Conservation (phyloP, 2,329 filamentous ascomycete genomes). For the Paecilomyces variotii region DNA sequence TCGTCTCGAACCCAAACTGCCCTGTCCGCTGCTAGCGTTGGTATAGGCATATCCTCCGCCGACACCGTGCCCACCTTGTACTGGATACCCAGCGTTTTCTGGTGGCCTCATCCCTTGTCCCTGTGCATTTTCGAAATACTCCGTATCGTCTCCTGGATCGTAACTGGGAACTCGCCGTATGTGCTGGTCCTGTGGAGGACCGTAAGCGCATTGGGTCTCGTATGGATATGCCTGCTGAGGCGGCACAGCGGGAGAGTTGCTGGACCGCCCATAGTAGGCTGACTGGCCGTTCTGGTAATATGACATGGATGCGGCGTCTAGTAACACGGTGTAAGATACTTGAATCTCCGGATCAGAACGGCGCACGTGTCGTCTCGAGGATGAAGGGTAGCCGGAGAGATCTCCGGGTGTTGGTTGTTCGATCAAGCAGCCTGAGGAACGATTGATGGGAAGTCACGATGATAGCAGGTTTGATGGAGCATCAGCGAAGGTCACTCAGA, state of each 20-base stretch:
- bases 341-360: background rate
- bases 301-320: slow-evolving; percentile 37
- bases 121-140: slow-evolving; percentile 37
- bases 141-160: slow-evolving; percentile 65
- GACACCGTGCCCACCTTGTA: slow-evolving; percentile 29
- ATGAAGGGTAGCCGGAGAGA: background rate
- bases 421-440: background rate
- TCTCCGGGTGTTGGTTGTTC: background rate
- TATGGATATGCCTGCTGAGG: slow-evolving; percentile 17
- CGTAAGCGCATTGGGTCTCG: slow-evolving; percentile 31
- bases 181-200: slow-evolving; percentile 32
- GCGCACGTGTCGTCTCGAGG: background rate
- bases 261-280: slow-evolving; percentile 36
- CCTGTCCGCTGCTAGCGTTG: slow-evolving; percentile 16
- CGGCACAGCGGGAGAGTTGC: slow-evolving; percentile 17
- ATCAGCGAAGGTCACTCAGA: background rate
- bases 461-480: background rate
- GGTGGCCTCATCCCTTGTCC: slow-evolving; percentile 22
- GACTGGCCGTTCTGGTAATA: slow-evolving; percentile 48
- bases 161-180: slow-evolving; percentile 60
- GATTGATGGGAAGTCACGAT: background rate
- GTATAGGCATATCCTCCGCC: slow-evolving; percentile 26
- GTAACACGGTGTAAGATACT: background rate
- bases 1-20: slow-evolving; percentile 26
- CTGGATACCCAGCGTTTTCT: slow-evolving; percentile 27